These are phyloP conservation scores for Diddensiella caesifluorescens DNA, from an alignment of 805 yeast genomes.

Conservation along the genomic window DNA sequence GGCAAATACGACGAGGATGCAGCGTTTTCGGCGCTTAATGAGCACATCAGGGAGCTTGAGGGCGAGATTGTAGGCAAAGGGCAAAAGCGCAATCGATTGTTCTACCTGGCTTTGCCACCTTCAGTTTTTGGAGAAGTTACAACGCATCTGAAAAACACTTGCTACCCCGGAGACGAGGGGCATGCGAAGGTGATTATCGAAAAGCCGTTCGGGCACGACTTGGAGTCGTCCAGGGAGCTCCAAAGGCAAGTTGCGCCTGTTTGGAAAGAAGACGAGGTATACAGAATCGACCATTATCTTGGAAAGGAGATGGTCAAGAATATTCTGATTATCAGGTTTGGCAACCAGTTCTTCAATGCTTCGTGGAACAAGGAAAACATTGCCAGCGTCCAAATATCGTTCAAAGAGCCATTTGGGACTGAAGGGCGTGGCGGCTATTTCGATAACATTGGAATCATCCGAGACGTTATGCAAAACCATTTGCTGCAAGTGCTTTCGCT, in stretches of 20 bases:
- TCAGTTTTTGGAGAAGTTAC: constrained; percentile 82
- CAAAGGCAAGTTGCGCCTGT: constrained; percentile 76
- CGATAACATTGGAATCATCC: constrained; percentile 87
- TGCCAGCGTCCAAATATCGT: constrained; percentile 76
- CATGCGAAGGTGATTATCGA: constrained; percentile 81
- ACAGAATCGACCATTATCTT: constrained; percentile 93
- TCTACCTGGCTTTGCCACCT: constrained; percentile 94
- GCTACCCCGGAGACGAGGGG: constrained; percentile 61
- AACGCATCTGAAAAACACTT: constrained; percentile 58
- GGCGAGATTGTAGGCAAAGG: constrained; percentile 21
- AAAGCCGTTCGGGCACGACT: constrained; percentile 95
- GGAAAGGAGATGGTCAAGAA: constrained; percentile 99
- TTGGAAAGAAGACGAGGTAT: constrained; percentile 85
- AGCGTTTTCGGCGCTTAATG: constrained; percentile 59
- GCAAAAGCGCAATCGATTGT: constrained; percentile 63
- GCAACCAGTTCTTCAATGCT: constrained; percentile 81
- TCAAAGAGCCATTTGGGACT: constrained; percentile 98
- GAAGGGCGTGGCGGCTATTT: constrained; percentile 99
- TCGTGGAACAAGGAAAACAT: constrained; percentile 82
- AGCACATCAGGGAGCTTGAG: constrained; percentile 58
- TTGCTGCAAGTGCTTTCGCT: constrained; percentile 86
- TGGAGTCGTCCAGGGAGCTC: constrained; percentile 68
- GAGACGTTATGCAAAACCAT: constrained; percentile 99
- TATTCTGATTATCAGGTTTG: constrained; percentile 81
- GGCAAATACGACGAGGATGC: constrained; percentile 79